Conservation (phyloP, 805 yeast species). For the Kodamaea lidongshanica region DNA sequence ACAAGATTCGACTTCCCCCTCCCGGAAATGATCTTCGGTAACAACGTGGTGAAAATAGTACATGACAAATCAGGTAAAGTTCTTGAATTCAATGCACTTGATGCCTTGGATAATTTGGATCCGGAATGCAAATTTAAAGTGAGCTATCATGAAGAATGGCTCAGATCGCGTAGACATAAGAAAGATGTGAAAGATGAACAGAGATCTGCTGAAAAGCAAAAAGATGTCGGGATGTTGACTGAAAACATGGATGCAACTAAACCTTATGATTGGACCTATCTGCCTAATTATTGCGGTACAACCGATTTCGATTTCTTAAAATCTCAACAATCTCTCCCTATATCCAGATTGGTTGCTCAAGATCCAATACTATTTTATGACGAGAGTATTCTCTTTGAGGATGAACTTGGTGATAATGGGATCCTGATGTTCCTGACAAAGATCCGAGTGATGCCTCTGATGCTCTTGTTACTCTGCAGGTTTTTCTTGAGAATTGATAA, state of each 20-base stretch:
- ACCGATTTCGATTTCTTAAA: constrained; percentile 18
- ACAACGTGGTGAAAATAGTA: constrained; percentile 55
- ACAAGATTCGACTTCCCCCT: constrained; percentile 63
- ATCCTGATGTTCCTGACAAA: constrained; percentile 71
- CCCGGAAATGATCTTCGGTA: constrained; percentile 98
- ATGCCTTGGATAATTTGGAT: constrained; percentile 49
- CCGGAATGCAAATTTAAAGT: constrained; percentile 44
- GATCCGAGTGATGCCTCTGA: constrained; percentile 81
- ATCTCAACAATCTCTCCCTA: constrained; percentile 47
- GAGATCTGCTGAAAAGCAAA: constrained; percentile 21
- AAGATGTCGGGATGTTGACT: constrained; percentile 32
- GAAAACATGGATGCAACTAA: constrained; percentile 54
- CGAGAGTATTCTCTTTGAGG: constrained; percentile 85
- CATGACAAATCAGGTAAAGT: constrained; percentile 33
- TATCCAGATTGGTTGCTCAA: constrained; percentile 59
- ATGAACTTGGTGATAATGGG: constrained; percentile 95
- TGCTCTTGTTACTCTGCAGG: constrained; percentile 67
- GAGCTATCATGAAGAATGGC: constrained; percentile 85
- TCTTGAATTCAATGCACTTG: constrained; percentile 68
- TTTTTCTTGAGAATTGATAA: constrained; percentile 86
- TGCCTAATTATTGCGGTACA: constrained; percentile 72
- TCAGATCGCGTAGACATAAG: constrained; percentile 29
- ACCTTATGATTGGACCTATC: constrained; percentile 96
- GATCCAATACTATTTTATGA: constrained; percentile 88
- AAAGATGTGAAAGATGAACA: constrained; percentile 19